Percentiles rank a stretch among this genome's conserved stretches.
These are phyloP conservation scores for Adiantum capillusveneris DNA, from an alignment of 75 land plant species.

Conservation along the genomic window DNA sequence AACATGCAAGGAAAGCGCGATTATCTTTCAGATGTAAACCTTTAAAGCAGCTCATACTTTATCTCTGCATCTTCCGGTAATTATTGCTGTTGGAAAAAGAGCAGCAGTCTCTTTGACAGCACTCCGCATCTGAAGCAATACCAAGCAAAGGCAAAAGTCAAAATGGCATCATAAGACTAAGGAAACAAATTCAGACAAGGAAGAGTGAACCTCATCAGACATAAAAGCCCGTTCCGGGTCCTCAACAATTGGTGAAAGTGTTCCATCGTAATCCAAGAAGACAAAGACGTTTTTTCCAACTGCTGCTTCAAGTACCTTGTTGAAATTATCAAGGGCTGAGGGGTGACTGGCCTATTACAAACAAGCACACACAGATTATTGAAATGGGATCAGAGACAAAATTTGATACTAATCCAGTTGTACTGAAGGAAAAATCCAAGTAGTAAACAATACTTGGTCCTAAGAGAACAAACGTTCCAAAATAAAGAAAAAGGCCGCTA, in stretches of 20 bases:
- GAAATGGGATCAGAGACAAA: background rate
- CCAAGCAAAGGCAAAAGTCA: no score
- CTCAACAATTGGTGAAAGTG: slow-evolving; percentile 62
- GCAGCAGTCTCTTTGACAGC: slow-evolving; percentile 41
- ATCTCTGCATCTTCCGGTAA: slow-evolving; percentile 50
- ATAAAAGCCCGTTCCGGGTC: slow-evolving; percentile 56
- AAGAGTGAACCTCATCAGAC: slow-evolving; percentile 34
- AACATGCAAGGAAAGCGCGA: no score
- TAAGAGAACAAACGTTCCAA: no score
- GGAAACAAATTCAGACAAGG: background rate
- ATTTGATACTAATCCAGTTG: no score
- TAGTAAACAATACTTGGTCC: background rate
- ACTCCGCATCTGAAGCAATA: slow-evolving; percentile 45
- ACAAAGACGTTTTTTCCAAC: slow-evolving; percentile 34
- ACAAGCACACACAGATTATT: background rate
- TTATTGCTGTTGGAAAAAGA: slow-evolving; percentile 55
- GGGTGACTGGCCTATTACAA: slow-evolving; percentile 41
- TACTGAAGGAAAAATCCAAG: background rate
- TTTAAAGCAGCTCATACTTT: slow-evolving; percentile 28
- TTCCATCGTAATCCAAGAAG: slow-evolving; percentile 62
- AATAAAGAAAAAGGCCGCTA: no score
- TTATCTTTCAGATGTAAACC: no score
- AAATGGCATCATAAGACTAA: background rate
- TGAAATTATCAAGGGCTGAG: slow-evolving; percentile 40
- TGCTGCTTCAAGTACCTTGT: slow-evolving; percentile 21